phyloP scores from a whole-genome alignment of 2,329 filamentous ascomycete species.

The Colletotrichum filicis region DNA sequence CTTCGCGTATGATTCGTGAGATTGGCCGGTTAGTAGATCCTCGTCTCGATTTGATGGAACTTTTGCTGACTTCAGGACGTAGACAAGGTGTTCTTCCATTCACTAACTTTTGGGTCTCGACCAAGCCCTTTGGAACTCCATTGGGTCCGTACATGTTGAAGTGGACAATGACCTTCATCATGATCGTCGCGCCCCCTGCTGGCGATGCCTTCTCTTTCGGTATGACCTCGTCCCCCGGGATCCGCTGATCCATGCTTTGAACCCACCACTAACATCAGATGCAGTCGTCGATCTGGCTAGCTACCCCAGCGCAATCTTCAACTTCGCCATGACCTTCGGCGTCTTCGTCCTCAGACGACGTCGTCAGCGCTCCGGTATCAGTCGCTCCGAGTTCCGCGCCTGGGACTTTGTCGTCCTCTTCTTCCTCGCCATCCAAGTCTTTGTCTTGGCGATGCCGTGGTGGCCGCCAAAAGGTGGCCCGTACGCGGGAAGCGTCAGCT shows the following conservation, averaged over 20 bases:
- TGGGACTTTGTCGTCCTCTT: conserved; percentile 70
- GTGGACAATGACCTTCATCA: conserved; percentile 66
- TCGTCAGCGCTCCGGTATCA: conserved; percentile 61
- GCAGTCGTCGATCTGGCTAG: conserved; percentile 67
- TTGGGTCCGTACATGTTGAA: conserved; percentile 68
- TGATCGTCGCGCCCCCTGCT: conserved; percentile 69
- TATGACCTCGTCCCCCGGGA: conserved; percentile 46
- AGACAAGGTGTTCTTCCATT: conserved; percentile 70
- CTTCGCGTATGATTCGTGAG: conserved; percentile 68
- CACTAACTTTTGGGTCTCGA: conserved; percentile 71
- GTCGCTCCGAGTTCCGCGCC: conserved; percentile 62
- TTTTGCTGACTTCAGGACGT: not conserved
- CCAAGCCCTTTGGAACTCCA: conserved; percentile 71
- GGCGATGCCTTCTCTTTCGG: conserved; percentile 74
- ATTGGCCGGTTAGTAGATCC: conserved; percentile 56
- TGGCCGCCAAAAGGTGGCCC: conserved; percentile 71
- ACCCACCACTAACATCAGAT: not conserved
- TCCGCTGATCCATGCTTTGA: not conserved
- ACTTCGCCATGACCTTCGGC: conserved; percentile 65
- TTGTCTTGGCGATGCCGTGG: conserved; percentile 77
- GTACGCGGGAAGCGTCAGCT: conserved; percentile 73
- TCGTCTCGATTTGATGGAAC: too few relatives aligned
- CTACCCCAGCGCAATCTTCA: conserved; percentile 70
- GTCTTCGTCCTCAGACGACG: conserved; percentile 67
- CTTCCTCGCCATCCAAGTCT: conserved; percentile 68